phyloP scores from a whole-genome alignment of 2,329 filamentous ascomycete species.

The Neopestalotiopsis clavispora region DNA sequence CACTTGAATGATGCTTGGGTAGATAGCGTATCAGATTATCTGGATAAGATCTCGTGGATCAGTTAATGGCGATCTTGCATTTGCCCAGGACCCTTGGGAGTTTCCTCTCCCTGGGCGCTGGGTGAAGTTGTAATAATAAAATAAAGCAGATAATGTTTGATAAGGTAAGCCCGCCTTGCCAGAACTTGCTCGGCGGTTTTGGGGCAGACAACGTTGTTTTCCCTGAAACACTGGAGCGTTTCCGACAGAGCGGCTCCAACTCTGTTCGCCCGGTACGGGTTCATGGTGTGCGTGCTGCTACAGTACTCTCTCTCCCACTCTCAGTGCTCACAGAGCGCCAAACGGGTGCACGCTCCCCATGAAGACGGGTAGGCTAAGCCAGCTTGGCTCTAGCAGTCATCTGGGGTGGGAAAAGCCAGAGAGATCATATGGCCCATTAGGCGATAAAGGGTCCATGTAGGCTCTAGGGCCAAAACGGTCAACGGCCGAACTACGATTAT shows the following conservation, averaged over 20 bases:
- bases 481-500: background rate
- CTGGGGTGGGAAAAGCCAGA: background rate
- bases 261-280: background rate
- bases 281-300: background rate
- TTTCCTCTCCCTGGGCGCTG: background rate
- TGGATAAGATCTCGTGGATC: background rate
- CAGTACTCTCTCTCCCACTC: too few species aligned
- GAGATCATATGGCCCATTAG: background rate
- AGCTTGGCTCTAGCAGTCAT: background rate
- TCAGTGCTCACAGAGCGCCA: too few species aligned
- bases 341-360: too few species aligned
- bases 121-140: background rate
- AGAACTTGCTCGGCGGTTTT: background rate
- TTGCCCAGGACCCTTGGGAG: background rate
- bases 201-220: slow-evolving; percentile 8
- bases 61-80: background rate
- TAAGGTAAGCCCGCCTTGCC: background rate
- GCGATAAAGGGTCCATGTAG: background rate
- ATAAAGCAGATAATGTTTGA: background rate
- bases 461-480: too few species aligned
- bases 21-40: background rate
- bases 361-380: slow-evolving; percentile 5
- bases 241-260: slow-evolving; percentile 21
- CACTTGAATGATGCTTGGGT: background rate
- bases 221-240: slow-evolving; percentile 21